Conservation (phyloP, 1,284 basidiomycete genomes). For the Trametes versicolor region DNA sequence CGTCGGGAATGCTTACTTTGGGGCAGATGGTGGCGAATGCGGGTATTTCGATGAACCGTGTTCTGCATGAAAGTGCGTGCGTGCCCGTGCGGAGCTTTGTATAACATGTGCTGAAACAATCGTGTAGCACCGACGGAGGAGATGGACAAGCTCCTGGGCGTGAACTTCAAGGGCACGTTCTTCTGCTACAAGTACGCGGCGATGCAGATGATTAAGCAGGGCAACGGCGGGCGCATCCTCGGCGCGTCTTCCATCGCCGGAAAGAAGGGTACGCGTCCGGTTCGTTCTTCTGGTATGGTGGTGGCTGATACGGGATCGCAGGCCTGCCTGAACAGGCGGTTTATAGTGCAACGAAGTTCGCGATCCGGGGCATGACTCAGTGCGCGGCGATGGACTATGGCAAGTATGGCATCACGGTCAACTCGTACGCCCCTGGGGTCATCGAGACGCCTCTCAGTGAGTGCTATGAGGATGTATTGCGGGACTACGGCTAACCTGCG, state of each 20-base stretch:
- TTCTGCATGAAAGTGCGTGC: slow-evolving; percentile 29
- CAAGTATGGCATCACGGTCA: slow-evolving; percentile 38
- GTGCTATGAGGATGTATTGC: not conserved
- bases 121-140: slow-evolving; percentile 21
- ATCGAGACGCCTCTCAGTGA: slow-evolving; percentile 36
- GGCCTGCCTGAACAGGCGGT: slow-evolving; percentile 28
- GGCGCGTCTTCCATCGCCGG: slow-evolving; percentile 37
- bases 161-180: slow-evolving; percentile 46
- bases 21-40: slow-evolving; percentile 42
- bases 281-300: not conserved
- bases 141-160: slow-evolving; percentile 23
- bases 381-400: slow-evolving; percentile 37
- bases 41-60: slow-evolving; percentile 35
- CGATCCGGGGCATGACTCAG: slow-evolving; percentile 37
- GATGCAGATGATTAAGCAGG: slow-evolving; percentile 45
- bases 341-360: slow-evolving; percentile 39
- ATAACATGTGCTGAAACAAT: not conserved
- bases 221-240: slow-evolving; percentile 45
- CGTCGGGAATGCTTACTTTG: not conserved
- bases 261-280: slow-evolving; percentile 27
- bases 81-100: not conserved
- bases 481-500: not conserved
- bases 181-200: slow-evolving; percentile 48
- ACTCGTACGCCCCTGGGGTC: slow-evolving; percentile 37
- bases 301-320: not conserved